Percentiles rank a stretch among this genome's conserved stretches.
Conservation (phyloP, 1,284 basidiomycete species). For the Ustilago nuda region DNA sequence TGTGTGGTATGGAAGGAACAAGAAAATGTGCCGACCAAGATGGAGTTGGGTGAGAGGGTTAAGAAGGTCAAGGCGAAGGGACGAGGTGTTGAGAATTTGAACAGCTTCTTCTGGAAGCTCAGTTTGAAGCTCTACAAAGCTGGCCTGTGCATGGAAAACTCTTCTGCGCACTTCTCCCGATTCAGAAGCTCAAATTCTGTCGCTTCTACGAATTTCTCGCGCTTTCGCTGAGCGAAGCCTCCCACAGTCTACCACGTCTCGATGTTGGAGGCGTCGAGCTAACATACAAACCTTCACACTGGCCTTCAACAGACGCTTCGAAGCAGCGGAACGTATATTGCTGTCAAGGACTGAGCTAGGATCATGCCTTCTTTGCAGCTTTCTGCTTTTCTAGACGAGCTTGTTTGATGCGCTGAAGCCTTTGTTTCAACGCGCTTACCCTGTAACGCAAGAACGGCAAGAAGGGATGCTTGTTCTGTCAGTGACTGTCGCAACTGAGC, state of each 20-base stretch:
- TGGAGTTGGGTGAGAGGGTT: neutral
- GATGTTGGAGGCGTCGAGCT: neutral
- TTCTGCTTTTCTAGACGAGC: constrained; percentile 40
- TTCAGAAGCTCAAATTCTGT: neutral
- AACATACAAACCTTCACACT: neutral
- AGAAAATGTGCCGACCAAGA: neutral
- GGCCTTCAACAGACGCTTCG: neutral
- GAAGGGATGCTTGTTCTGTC: neutral
- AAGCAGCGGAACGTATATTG: neutral
- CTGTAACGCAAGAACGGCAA: constrained; percentile 9
- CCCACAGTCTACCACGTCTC: constrained; percentile 25
- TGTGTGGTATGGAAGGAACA: neutral
- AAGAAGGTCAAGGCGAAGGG: neutral
- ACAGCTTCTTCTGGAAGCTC: neutral
- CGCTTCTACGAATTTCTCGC: constrained; percentile 40
- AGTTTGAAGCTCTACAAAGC: neutral
- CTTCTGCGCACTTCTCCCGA: constrained; percentile 6
- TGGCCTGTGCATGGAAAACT: neutral
- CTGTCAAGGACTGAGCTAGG: neutral
- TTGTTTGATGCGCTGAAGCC: constrained; percentile 46
- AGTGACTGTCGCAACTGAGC: neutral
- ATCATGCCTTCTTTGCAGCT: constrained; percentile 13
- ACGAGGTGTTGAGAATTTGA: neutral
- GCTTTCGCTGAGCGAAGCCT: constrained; percentile 33
- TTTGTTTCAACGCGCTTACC: constrained; percentile 46